phyloP scores from a whole-genome alignment of 2,329 filamentous ascomycete genomes.

The Colletotrichum costaricense region DNA sequence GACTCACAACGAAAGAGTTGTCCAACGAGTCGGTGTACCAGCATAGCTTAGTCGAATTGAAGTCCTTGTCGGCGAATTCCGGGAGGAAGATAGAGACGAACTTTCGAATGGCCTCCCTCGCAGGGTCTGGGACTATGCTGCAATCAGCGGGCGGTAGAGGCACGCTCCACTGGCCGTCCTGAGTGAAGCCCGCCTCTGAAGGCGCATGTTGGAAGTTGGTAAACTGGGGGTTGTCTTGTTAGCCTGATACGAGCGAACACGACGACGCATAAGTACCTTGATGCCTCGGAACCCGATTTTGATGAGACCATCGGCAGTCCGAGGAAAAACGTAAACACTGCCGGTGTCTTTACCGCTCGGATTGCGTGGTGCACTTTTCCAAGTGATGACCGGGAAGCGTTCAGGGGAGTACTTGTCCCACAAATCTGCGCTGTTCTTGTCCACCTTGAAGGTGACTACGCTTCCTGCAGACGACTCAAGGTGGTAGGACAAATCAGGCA shows the following conservation, averaged over 20 bases:
- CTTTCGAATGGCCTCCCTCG: constrained; percentile 39
- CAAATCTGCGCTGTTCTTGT: constrained; percentile 37
- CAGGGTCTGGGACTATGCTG: constrained; percentile 37
- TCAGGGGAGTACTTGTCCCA: constrained; percentile 48
- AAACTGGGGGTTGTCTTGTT: constrained; percentile 41
- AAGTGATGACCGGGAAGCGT: constrained; percentile 45
- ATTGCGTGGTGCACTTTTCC: constrained; percentile 44
- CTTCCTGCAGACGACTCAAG: constrained; percentile 39
- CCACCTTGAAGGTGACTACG: constrained; percentile 37
- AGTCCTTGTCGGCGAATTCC: constrained; percentile 49
- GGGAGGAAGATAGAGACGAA: constrained; percentile 55
- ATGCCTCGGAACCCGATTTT: constrained; percentile 45
- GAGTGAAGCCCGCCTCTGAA: constrained; percentile 41
- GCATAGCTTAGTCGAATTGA: constrained; percentile 60
- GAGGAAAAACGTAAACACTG: constrained; percentile 43
- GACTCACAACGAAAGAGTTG: constrained; percentile 58
- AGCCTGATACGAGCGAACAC: constrained; percentile 43
- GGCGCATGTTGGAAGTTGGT: constrained; percentile 46
- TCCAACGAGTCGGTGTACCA: constrained; percentile 69
- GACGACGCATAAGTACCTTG: constrained; percentile 48
- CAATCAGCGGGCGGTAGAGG: constrained; percentile 41
- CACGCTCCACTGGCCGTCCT: constrained; percentile 46
- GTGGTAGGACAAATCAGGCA: constrained; percentile 37
- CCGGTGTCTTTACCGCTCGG: constrained; percentile 43
- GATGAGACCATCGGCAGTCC: constrained; percentile 39